Base-by-base conservation (phyloP, 306 rosid genomes). In the Glycine soja region DNA sequence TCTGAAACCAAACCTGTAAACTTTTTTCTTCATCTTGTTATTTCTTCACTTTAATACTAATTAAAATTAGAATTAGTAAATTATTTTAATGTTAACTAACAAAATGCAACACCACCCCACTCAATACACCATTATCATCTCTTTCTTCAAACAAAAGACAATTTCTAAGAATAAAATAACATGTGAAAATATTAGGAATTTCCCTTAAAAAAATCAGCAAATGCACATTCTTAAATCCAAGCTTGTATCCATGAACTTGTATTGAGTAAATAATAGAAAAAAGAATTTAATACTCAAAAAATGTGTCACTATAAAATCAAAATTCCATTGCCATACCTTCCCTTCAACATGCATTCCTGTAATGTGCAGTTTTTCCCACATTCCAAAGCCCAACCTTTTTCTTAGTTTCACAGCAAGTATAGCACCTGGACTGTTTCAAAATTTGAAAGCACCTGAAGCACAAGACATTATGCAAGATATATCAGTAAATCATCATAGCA, bases 331-430 rank as follows among this genome's bases (percentile, higher is more conserved):
- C 3, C 82, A 63, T 85, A 96, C 99, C 97, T 93, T 96, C 82
- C 99, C 99, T 90, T 96, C 99, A 69, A 93, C 78, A 85, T 96
- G 99, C 99, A 96, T 89, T 63, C 98, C 99, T 0, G 98, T 96
- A 50, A 96, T 85, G 78, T 96, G 97, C 83, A 96, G 75, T 90
- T 90, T 96, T 13, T 98, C 86, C 89, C 84, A 66, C 89, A 96
- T 93, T 78, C 98, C 99, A 83, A 96, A 96, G 59, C 99, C 99
- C 66, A 96, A 43, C 85, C 93, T 81, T 89, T 96, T 96, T 86
- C 98, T 93, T 45, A 96, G 90, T 88, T 96, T 90, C 80, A 92
- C 97, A 47, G 94, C 97, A 68, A 96, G 88, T 82, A 96, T 90
- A 40, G 91, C 99, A 82, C 97, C 92, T 97, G 93, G 92, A 88